Evolutionary conservation across 164 flowering plant genomes (phyloP).

Genomic region (Dillenia turbinata): DNA sequence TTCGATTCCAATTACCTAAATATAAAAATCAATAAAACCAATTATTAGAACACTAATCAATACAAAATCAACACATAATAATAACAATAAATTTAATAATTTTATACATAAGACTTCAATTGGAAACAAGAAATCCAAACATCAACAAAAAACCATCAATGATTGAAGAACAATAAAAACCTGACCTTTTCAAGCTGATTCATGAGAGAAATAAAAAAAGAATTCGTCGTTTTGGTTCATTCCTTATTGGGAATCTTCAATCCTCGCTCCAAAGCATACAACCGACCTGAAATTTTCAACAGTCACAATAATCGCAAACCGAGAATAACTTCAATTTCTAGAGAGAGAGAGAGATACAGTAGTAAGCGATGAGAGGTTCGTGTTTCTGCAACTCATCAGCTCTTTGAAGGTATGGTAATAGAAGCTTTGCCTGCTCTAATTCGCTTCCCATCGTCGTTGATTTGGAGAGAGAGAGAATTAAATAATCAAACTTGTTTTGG

Average conservation of each 20-base stretch:
- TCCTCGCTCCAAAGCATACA: conserved; percentile 96
- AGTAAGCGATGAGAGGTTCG: conserved; percentile 95
- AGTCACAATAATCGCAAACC: neutral
- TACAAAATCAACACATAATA: too few relatives aligned
- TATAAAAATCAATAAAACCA: too few relatives aligned
- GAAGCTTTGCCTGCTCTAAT: conserved; percentile 81
- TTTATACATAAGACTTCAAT: too few relatives aligned
- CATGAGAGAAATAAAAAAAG: conserved; percentile 82
- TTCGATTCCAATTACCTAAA: too few relatives aligned
- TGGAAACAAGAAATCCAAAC: neutral
- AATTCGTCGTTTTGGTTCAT: conserved; percentile 80
- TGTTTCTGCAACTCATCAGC: conserved; percentile 97
- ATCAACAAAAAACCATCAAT: neutral
- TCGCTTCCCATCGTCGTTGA: conserved; percentile 53
- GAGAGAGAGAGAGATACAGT: conserved; percentile 40
- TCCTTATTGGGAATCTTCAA: conserved; percentile 69
- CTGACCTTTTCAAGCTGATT: conserved; percentile 92
- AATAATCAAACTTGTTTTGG: too few relatives aligned
- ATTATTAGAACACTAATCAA: too few relatives aligned
- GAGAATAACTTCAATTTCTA: neutral
- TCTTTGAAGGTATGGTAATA: conserved; percentile 89
- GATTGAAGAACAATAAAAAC: neutral
- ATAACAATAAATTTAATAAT: too few relatives aligned
- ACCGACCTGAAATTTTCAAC: conserved; percentile 51
- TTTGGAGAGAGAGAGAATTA: neutral